Percentiles rank a stretch among this genome's conserved stretches.
Evolutionary conservation across 371 early-diverging fungal genomes (phyloP).

Genomic region (Mycotypha africana): DNA sequence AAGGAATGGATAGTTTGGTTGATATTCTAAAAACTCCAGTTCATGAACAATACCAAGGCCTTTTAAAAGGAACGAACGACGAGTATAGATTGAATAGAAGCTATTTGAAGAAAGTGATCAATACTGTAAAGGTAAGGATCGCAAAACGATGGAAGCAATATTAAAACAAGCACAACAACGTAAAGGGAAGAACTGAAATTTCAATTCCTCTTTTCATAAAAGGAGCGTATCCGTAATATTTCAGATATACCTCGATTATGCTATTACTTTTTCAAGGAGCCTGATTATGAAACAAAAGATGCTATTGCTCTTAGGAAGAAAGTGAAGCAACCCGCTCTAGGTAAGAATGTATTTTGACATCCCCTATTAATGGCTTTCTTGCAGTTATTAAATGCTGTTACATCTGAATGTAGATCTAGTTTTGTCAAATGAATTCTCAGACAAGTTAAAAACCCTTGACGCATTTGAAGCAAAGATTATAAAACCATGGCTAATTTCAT

Average conservation of each 20-base stretch:
- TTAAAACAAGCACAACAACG: background rate
- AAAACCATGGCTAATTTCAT: conserved; percentile 24
- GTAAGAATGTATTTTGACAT: no score
- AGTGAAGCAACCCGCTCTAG: conserved; percentile 37
- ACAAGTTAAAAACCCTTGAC: conserved; percentile 12
- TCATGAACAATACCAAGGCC: conserved; percentile 10
- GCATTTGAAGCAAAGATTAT: conserved; percentile 24
- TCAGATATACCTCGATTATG: conserved; percentile 54
- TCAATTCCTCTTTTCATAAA: background rate
- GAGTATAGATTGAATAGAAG: conserved; percentile 21
- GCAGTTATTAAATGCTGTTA: no score
- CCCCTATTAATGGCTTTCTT: no score
- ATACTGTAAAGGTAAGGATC: conserved; percentile 37
- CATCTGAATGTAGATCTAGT: conserved; percentile 13
- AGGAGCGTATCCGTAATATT: conserved; percentile 56
- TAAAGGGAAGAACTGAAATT: no score
- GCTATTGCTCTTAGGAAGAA: conserved; percentile 41
- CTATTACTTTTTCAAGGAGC: conserved; percentile 53
- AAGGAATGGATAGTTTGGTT: conserved; percentile 36
- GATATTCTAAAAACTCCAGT: conserved; percentile 29
- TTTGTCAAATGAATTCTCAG: conserved; percentile 8
- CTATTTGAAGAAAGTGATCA: conserved; percentile 41
- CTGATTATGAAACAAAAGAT: conserved; percentile 46
- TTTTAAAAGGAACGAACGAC: conserved; percentile 10
- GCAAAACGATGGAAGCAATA: background rate